Conservation (phyloP, 495 filamentous ascomycete species). For the Penicillium cosmopolitanum region DNA sequence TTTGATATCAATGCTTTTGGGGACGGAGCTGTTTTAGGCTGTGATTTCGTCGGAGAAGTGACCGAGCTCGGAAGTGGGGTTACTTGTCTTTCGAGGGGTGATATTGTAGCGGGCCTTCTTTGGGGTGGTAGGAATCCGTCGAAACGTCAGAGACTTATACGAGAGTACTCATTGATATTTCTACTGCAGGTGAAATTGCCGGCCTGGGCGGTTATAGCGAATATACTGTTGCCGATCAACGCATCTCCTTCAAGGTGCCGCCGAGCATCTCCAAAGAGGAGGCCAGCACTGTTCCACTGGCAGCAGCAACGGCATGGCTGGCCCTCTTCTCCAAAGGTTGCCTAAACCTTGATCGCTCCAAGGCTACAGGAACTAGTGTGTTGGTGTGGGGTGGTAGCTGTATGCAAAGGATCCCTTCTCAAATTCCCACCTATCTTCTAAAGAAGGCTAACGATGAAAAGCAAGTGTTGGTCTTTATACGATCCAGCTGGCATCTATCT, state of each 20-base stretch:
- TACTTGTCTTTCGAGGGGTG: too few relatives aligned
- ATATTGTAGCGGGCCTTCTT: not conserved
- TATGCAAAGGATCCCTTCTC: constrained; percentile 14
- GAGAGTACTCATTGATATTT: too few relatives aligned
- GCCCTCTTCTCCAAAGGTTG: constrained; percentile 31
- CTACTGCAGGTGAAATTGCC: constrained; percentile 10
- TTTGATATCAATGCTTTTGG: constrained; percentile 35
- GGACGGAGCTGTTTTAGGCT: constrained; percentile 47
- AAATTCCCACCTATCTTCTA: not conserved
- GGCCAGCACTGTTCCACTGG: constrained; percentile 34
- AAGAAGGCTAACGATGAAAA: constrained; percentile 4
- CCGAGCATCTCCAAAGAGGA: constrained; percentile 18
- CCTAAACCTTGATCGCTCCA: constrained; percentile 24
- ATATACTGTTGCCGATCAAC: constrained; percentile 32
- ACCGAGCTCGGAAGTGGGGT: not conserved
- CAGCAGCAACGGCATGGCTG: constrained; percentile 33
- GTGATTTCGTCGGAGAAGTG: constrained; percentile 57
- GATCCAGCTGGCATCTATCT: constrained; percentile 33
- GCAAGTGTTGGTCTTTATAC: constrained; percentile 39
- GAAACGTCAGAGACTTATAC: not conserved
- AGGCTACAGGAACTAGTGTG: constrained; percentile 13
- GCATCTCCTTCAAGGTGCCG: constrained; percentile 31
- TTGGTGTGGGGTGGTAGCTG: constrained; percentile 41
- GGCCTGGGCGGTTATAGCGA: constrained; percentile 8
- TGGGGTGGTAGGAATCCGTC: not conserved